Base-by-base conservation (phyloP, 345 rosid species). In the Passiflora organensis region DNA sequence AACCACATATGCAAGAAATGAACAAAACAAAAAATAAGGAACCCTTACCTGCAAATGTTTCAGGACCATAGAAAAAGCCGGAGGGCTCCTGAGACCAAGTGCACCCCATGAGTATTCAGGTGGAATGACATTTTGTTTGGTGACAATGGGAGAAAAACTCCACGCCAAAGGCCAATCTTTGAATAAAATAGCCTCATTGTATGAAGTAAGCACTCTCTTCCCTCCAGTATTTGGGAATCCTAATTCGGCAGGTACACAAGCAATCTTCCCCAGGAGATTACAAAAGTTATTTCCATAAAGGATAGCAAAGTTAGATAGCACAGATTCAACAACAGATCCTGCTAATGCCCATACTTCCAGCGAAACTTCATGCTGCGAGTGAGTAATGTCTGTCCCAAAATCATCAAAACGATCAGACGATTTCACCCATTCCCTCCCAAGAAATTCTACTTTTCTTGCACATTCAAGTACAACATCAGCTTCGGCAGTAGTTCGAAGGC, bases 101-200 rank as follows among this genome's bases (percentile, higher is more conserved):
- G 85, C 80, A 50, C 81, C 82, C 95, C 95, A 90, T 10, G 97
- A 80, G 72, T 74, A 87, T 49, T 84, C 95, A 23, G 97, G 95
- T 48, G 95, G 97, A 72, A 87, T 59, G 67, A 80, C 70, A 75
- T 65, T 84, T 69, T 84, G 89, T 71, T 68, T 81, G 57, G 89
- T 68, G 66, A 90, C 75, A 69, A 84, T 84, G 54, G 97, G 95
- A 70, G 80, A 73, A 55, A 76, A 80, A 62, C 90, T 90, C 97
- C 97, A 90, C 65, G 89, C 88, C 58, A 90, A 76, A 72, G 97
- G 95, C 95, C 97, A 90, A 72, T 90, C 94, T 62, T 81, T 80
- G 53, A 74, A 70, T 50, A 90, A 61, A 67, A 90, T 74, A 51
- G 85, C 94, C 68, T 86, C 81, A 60, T 75, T 78, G 57, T 84